Evolutionary conservation across 2,329 filamentous ascomycete species (phyloP), one percentile per base, ranked within the genome.

Genomic region (Beauveria brongniartii): DNA sequence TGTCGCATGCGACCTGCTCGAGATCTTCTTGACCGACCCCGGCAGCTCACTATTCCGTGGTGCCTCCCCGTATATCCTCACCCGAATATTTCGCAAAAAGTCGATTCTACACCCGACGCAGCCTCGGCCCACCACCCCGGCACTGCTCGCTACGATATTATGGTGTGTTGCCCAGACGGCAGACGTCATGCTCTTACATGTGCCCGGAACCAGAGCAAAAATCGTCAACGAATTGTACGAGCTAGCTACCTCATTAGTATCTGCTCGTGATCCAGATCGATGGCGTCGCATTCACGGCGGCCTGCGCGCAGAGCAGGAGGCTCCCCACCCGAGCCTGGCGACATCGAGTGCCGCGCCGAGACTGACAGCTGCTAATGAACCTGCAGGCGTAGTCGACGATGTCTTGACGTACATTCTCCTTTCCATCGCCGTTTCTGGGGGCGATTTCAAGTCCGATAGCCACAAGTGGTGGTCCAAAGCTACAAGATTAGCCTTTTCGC

Each of bases 111-210:
- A 76, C 47, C 68, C 73, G 2, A 69, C 70, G 0, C 72, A 72
- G 20, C 77, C 77, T 1, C 72, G 79, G 26, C 69, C 67, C 10
- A 75, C 73, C 0, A 75, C 77, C 0, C 75, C 78, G 1, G 77
- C 78, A 1, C 68, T 81, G 5, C 67, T 81, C 6, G 72, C 75
- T 0, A 76, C 77, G 1, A 80, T 81, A 61, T 69, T 82, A 0
- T 82, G 78, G 74, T 77, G 74, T 50, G 74, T 76, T 10, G 75
- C 77, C 0, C 76, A 81, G 61, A 80, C 76, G 12, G 77, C 78
- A 1, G 77, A 80, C 55, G 75, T 77, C 54, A 73, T 72, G 30
- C 65, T 76, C 20, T 71, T 80, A 9, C 70, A 76, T 22, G 69
- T 75, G 0, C 76, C 73, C 8, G 75, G 75, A 0, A 73, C 74